A percentile compares a stretch with the other conserved stretches of the same genome.
phyloP scores from a whole-genome alignment of 2,329 filamentous ascomycete genomes.

The Aschersonia sp. region DNA sequence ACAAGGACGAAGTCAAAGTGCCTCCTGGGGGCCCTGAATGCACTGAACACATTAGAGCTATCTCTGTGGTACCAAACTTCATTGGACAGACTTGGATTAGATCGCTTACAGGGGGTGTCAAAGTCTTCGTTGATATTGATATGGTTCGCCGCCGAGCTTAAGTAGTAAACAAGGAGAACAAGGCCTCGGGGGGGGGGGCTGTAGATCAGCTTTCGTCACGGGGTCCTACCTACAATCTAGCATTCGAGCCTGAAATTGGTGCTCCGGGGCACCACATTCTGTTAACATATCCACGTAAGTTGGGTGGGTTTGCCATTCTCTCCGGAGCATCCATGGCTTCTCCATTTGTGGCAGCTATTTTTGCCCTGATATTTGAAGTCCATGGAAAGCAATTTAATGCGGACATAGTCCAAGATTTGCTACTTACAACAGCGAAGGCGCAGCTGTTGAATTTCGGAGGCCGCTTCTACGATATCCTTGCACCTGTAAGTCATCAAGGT shows the following conservation, averaged over 20 bases:
- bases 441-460: slow-evolving; percentile 30
- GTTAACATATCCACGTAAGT: slow-evolving; percentile 33
- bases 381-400: slow-evolving; percentile 31
- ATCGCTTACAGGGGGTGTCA: slow-evolving; percentile 6
- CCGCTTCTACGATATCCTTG: slow-evolving; percentile 21
- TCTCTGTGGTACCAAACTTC: slow-evolving; percentile 7
- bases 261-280: slow-evolving; percentile 23
- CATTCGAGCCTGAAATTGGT: slow-evolving; percentile 23
- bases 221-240: slow-evolving; percentile 25
- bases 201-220: slow-evolving; percentile 14
- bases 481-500: slow-evolving; percentile 46
- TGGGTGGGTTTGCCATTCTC: slow-evolving; percentile 33
- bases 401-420: slow-evolving; percentile 28
- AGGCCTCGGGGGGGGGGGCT: neutral
- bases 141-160: neutral
- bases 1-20: neutral
- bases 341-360: slow-evolving; percentile 37
- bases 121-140: neutral
- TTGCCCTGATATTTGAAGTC: slow-evolving; percentile 35
- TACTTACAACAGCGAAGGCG: slow-evolving; percentile 35
- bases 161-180: neutral
- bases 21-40: neutral
- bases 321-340: slow-evolving; percentile 48
- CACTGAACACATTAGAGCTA: neutral
- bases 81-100: slow-evolving; percentile 16